Base-by-base conservation (phyloP, 1,284 basidiomycete genomes). In the Trametes versicolor region DNA sequence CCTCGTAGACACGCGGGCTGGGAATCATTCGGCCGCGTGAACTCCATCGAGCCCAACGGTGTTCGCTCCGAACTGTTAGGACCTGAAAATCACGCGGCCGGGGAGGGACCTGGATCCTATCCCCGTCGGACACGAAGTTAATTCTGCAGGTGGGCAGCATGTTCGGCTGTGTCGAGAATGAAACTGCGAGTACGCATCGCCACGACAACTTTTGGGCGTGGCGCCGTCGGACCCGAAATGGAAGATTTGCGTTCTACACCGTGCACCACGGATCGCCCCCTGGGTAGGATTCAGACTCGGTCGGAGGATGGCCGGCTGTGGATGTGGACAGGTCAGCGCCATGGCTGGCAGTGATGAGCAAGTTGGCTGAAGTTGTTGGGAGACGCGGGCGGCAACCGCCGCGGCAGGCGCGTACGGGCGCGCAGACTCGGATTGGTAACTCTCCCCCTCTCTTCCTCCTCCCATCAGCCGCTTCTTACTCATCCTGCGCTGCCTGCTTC, bases 401-500 rank as follows among this genome's bases (percentile, higher is more conserved):
- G 50, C 50, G 29, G 15, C 15, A 32, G 29, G 4, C 2, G 21
- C 19, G 50, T 15, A 29, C 50, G 29, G n/a, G 50, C 8, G 25
- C 29, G 10, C 43, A 5, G 27, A 29, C 12, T 47, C 43, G 43
- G 45, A 47, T 34, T 57, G 29, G 17, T 32, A 36, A 57, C 43
- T 25, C 19, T n/a, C 39, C 3, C 45, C 15, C 39, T 25, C 41
- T 48, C 17, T 43, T 36, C 53, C 19, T 37, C 37, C 29, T 36
- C 17, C 13, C 51, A 53, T 32, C 51, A 49, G 17, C 51, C 25
- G 17, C 27, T 21, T 25, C 58, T 60, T 51, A 60, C 58, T 60
- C 58, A 60, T 43, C 49, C 50, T 29, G 36, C 39, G 2, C 58
- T 34, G 29, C 39, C 37, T 32, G 19, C 39, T 27, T 32, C 32